A percentile compares a stretch with the other conserved stretches of the same genome.
Evolutionary conservation across 495 filamentous ascomycete genomes (phyloP).

Genomic region (Talaromyces liani): DNA sequence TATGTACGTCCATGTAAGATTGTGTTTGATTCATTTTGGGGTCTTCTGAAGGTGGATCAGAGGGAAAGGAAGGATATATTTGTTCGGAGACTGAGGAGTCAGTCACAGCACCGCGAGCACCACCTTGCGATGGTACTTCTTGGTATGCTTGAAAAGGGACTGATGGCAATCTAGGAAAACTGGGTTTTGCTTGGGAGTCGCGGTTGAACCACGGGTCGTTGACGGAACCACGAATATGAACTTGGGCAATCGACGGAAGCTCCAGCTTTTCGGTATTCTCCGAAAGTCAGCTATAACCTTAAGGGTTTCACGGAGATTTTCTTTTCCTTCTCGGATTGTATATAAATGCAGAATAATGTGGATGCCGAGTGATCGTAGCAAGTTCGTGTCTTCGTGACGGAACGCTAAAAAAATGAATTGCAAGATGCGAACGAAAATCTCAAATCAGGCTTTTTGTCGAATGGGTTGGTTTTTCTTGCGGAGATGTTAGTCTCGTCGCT

Average conservation of each 20-base stretch:
- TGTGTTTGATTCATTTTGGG: slow-evolving; percentile 75
- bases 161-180: slow-evolving; percentile 71
- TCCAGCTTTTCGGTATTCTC: slow-evolving; percentile 89
- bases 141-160: slow-evolving; percentile 46
- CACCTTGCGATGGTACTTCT: slow-evolving; percentile 47
- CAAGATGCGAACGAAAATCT: slow-evolving; percentile 12
- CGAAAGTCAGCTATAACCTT: background rate
- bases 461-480: slow-evolving; percentile 8
- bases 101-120: slow-evolving; percentile 37
- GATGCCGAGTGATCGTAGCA: slow-evolving; percentile 23
- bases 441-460: slow-evolving; percentile 13
- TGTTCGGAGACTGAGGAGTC: background rate
- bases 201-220: slow-evolving; percentile 72
- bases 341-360: slow-evolving; percentile 17
- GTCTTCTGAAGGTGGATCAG: background rate
- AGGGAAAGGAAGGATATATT: background rate
- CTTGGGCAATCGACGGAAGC: slow-evolving; percentile 87
- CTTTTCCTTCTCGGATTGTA: background rate
- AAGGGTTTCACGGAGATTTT: background rate
- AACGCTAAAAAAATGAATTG: slow-evolving; percentile 16
- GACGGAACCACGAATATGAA: slow-evolving; percentile 80
- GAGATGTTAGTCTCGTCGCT: slow-evolving; percentile 11
- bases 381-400: slow-evolving; percentile 29
- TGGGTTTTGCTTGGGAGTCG: slow-evolving; percentile 62
- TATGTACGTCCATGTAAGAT: slow-evolving; percentile 78